These are phyloP conservation scores for Solidago caesia DNA, from an alignment of 129 eudicot genomes.

Conservation along the genomic window DNA sequence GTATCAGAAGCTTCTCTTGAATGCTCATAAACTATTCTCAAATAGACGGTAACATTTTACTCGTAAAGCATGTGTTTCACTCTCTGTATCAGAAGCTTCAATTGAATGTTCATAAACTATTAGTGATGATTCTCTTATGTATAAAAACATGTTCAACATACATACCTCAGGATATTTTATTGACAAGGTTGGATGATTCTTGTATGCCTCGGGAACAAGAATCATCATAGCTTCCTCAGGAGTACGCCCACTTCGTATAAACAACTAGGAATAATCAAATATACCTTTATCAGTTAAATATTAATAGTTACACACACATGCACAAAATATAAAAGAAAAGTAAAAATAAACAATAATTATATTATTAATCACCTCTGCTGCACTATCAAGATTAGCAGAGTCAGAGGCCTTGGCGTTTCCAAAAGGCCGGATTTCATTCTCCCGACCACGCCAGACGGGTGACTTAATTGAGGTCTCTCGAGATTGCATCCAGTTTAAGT, in stretches of 20 bases:
- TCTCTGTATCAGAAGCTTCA: not conserved
- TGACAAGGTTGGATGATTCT: slow-evolving; percentile 92
- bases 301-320: not conserved
- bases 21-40: slow-evolving; percentile 3
- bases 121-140: not conserved
- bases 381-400: slow-evolving; percentile 97
- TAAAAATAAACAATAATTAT: not conserved
- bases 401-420: slow-evolving; percentile 93
- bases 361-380: slow-evolving; percentile 74
- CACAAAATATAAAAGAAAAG: not conserved
- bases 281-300: slow-evolving; percentile 4
- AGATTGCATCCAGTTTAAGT: slow-evolving; percentile 99
- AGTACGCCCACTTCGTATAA: slow-evolving; percentile 93
- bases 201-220: slow-evolving; percentile 99
- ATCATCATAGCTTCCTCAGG: slow-evolving; percentile 99
- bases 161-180: slow-evolving; percentile 96
- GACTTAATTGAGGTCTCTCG: slow-evolving; percentile 84
- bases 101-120: too few relatives aligned
- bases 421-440: slow-evolving; percentile 92
- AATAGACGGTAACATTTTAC: not conserved
- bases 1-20: not conserved
- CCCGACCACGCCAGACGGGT: slow-evolving; percentile 97
- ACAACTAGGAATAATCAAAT: slow-evolving; percentile 49
- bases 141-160: slow-evolving; percentile 10
- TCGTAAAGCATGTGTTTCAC: not conserved